These are phyloP conservation scores for Pancytospora philotis DNA, from an alignment of 371 early-diverging fungal genomes.

Conservation along the genomic window DNA sequence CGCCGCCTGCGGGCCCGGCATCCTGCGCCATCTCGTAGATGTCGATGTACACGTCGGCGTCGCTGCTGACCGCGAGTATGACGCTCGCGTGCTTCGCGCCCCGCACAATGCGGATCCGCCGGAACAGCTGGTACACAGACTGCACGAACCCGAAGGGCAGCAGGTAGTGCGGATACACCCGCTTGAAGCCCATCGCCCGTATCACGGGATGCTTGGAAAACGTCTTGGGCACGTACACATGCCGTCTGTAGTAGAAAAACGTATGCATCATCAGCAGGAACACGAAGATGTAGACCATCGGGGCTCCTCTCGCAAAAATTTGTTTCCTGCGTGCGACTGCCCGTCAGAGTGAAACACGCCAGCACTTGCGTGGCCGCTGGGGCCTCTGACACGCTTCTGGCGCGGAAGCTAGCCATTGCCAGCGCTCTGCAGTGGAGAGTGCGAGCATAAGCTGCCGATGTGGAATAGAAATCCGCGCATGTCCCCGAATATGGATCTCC, in stretches of 20 bases:
- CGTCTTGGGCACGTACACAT: background rate
- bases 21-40: background rate
- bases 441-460: no score
- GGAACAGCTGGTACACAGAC: slow-evolving; percentile 1
- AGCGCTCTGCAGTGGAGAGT: no score
- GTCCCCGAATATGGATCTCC: no score
- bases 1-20: background rate
- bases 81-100: background rate
- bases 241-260: background rate
- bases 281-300: no score
- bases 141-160: background rate
- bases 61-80: background rate
- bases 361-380: no score
- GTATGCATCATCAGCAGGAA: background rate
- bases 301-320: no score
- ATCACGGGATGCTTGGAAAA: background rate
- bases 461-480: no score
- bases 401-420: no score
- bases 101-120: background rate
- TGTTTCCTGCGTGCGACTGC: no score
- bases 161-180: background rate
- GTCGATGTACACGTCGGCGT: background rate
- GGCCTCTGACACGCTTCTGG: no score
- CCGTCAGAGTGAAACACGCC: no score
- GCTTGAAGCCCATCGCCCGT: background rate